Percentiles rank a stretch among this genome's conserved stretches.
phyloP scores from a whole-genome alignment of 2,329 filamentous ascomycete genomes.

The Podosphaera aphanis region DNA sequence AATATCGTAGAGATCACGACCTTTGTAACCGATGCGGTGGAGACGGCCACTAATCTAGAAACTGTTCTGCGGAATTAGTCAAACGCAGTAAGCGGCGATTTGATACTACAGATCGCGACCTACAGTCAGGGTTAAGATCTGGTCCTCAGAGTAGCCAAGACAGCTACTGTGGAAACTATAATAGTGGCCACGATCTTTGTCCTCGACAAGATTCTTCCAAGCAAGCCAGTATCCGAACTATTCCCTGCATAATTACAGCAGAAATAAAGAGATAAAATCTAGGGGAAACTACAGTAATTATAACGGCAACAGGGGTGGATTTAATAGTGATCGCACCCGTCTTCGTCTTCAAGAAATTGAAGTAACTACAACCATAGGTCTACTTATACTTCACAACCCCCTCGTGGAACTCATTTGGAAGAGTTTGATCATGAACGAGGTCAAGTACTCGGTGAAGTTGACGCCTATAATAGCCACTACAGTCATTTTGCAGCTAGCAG shows the following conservation, averaged over 20 bases:
- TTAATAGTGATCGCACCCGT: background rate
- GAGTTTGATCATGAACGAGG: background rate
- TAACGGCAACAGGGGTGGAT: background rate
- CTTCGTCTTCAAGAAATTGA: background rate
- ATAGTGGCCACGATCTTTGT: background rate
- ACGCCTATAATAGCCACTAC: background rate
- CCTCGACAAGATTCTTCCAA: background rate
- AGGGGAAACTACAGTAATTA: no score
- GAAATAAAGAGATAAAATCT: background rate
- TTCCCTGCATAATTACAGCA: background rate
- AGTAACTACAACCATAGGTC: background rate
- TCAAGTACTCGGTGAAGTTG: background rate
- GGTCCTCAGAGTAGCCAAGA: background rate
- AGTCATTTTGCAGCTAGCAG: background rate
- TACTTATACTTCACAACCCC: background rate
- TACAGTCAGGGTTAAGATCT: background rate
- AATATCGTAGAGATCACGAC: background rate
- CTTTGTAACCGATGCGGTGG: background rate
- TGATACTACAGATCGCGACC: background rate
- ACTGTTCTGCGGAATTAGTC: background rate
- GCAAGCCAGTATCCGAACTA: background rate
- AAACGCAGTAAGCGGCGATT: background rate
- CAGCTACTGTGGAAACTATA: background rate
- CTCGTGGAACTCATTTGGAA: background rate
- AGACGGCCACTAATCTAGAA: background rate